Evolutionary conservation across 768 basidiomycete species (phyloP), one percentile per base, ranked within the genome.

Genomic region (Russula ochroleuca): DNA sequence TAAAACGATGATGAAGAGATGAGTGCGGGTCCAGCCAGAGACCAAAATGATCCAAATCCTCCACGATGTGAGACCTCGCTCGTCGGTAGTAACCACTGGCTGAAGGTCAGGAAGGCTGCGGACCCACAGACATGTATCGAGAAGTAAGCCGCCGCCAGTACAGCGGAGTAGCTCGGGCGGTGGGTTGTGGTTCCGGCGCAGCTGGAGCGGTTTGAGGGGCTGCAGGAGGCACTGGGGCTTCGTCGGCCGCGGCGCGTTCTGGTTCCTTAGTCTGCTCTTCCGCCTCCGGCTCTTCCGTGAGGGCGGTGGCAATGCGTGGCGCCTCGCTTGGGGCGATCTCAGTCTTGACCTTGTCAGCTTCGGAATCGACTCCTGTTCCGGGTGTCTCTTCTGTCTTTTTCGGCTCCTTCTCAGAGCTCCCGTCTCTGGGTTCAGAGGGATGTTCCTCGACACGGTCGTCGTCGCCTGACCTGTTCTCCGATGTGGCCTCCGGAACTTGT

Each of bases 251-350:
- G 31, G 56, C 28, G 14, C 31, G 41, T 21, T 31, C 43, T 1
- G 14, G 31, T 35, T 3, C 15, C 56, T 33, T 33, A 5, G 31
- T 15, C 43, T 31, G 41, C 28, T 47, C 56, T 10, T 45, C 43
- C 33, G 31, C 43, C 31, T 57, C 43, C 7, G 56, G 56, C 56
- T 57, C 56, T 14, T 33, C 56, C 56, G 56, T 33, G 13, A 57
- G 43, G 8, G 31, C 7, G 43, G 2, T n/a, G 31, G 43, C 43
- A 21, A 57, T 35, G n/a, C 7, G 28, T 14, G 56, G 28, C 21
- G 4, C 56, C 14, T 57, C 41, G 43, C 14, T 21, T 33, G 43
- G 0, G 56, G 15, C 13, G 41, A 31, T 23, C 56, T 57, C 56
- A 21, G n/a, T 1, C n/a, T 57, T 57, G 43, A 57, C 56, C 43